Evolutionary conservation across 2,329 filamentous ascomycete species (phyloP).

Genomic region (Trichoderma sp.): DNA sequence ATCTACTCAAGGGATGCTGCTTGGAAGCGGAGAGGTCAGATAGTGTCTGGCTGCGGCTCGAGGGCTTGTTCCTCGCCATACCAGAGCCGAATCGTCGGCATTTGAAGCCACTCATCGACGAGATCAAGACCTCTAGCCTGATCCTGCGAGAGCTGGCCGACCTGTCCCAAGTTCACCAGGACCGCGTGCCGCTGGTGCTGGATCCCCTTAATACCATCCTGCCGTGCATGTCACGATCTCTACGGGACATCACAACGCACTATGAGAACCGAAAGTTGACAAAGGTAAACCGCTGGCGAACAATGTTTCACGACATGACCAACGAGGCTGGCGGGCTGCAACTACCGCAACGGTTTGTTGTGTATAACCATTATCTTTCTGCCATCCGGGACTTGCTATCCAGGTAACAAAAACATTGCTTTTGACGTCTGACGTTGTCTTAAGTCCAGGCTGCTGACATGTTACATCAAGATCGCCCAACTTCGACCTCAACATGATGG

Average conservation of each 20-base stretch:
- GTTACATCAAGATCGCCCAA: slow-evolving; percentile 38
- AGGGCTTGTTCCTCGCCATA: slow-evolving; percentile 48
- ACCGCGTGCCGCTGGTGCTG: slow-evolving; percentile 50
- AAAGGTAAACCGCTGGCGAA: slow-evolving; percentile 53
- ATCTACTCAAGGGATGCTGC: slow-evolving; percentile 53
- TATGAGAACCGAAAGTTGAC: slow-evolving; percentile 50
- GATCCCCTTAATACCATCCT: slow-evolving; percentile 57
- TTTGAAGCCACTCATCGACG: slow-evolving; percentile 47
- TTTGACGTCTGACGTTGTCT: neutral
- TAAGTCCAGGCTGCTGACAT: slow-evolving; percentile 22
- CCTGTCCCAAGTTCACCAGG: slow-evolving; percentile 50
- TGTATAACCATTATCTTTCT: slow-evolving; percentile 55
- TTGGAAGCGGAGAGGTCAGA: slow-evolving; percentile 54
- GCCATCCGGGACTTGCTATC: slow-evolving; percentile 50
- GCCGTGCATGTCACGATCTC: slow-evolving; percentile 52
- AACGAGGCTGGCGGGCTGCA: slow-evolving; percentile 51
- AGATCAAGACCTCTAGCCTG: slow-evolving; percentile 44
- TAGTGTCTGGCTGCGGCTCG: slow-evolving; percentile 45
- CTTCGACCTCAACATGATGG: slow-evolving; percentile 56
- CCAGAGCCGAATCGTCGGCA: slow-evolving; percentile 45
- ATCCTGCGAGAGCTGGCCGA: slow-evolving; percentile 56
- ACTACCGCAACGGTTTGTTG: slow-evolving; percentile 52
- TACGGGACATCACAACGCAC: slow-evolving; percentile 52
- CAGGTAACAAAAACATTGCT: slow-evolving; percentile 40
- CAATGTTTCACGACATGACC: slow-evolving; percentile 57